phyloP scores from a whole-genome alignment of 2,329 filamentous ascomycete genomes.

The Ophiostoma angusticollis region DNA sequence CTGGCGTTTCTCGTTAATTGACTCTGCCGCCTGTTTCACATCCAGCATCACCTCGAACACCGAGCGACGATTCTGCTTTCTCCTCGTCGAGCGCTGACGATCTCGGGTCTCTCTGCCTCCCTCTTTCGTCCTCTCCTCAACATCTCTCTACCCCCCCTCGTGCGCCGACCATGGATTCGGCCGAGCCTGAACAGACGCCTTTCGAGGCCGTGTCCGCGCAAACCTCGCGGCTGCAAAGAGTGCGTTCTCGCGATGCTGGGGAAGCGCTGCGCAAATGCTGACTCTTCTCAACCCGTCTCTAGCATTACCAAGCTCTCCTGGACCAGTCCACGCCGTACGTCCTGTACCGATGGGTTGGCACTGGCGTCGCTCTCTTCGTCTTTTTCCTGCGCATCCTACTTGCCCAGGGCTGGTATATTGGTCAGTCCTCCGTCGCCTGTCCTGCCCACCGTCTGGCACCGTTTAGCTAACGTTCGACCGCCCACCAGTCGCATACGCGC shows the following conservation, averaged over 20 bases:
- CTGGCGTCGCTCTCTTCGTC: conserved; percentile 57
- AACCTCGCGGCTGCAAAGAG: conserved; percentile 60
- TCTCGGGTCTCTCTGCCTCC: background rate
- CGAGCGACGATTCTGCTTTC: background rate
- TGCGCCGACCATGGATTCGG: conserved; percentile 57
- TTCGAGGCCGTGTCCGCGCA: conserved; percentile 83
- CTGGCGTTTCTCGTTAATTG: background rate
- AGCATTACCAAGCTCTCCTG: conserved; percentile 91
- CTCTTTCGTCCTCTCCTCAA: background rate
- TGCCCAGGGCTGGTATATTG: conserved; percentile 97
- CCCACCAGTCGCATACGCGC: conserved; percentile 76
- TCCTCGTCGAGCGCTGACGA: too few species aligned
- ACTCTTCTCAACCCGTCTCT: too few species aligned
- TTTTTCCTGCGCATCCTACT: conserved; percentile 86
- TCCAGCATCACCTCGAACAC: background rate
- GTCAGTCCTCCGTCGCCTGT: conserved; percentile 33
- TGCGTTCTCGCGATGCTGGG: too few species aligned
- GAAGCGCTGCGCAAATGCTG: background rate
- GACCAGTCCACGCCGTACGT: conserved; percentile 88
- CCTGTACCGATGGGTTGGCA: conserved; percentile 80
- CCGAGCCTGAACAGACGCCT: conserved; percentile 79
- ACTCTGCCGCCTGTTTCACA: background rate
- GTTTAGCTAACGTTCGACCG: conserved; percentile 14
- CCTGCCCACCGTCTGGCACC: too few species aligned
- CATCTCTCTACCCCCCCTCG: background rate